Conservation (phyloP, 495 filamentous ascomycete species). For the Hyaloscypha bicolor region DNA sequence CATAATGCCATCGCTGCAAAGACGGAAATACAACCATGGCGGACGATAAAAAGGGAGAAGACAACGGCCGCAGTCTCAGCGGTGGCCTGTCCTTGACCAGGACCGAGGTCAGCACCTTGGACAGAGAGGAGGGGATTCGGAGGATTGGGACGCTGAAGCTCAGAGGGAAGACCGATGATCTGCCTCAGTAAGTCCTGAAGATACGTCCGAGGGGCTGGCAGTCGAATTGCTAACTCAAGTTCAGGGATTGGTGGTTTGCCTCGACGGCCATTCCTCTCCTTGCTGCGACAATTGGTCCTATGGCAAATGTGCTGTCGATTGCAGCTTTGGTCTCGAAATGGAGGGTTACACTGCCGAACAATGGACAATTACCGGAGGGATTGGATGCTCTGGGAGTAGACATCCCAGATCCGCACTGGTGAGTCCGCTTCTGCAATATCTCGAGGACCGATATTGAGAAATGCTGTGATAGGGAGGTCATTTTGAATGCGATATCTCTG, state of each 20-base stretch:
- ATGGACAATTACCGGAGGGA: constrained; percentile 43
- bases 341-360: constrained; percentile 48
- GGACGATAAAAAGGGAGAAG: not conserved
- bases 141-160: constrained; percentile 36
- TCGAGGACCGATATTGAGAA: not conserved
- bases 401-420: constrained; percentile 65
- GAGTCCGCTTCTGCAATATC: constrained; percentile 20
- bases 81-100: not conserved
- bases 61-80: not conserved
- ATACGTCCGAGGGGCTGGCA: not conserved
- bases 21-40: constrained; percentile 16
- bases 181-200: constrained; percentile 38
- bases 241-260: constrained; percentile 70
- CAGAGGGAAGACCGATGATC: constrained; percentile 39
- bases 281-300: constrained; percentile 69
- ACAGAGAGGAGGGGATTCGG: constrained; percentile 19
- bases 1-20: constrained; percentile 1
- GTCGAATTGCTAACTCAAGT: not conserved
- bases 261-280: constrained; percentile 75
- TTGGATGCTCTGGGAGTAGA: constrained; percentile 51
- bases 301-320: constrained; percentile 78
- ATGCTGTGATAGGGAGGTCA: constrained; percentile 40
- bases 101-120: constrained; percentile 10
- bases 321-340: constrained; percentile 70
- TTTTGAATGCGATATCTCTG: constrained; percentile 67